Conservation (phyloP, 78 protist genomes). For the Creolimax fragrantissima region DNA sequence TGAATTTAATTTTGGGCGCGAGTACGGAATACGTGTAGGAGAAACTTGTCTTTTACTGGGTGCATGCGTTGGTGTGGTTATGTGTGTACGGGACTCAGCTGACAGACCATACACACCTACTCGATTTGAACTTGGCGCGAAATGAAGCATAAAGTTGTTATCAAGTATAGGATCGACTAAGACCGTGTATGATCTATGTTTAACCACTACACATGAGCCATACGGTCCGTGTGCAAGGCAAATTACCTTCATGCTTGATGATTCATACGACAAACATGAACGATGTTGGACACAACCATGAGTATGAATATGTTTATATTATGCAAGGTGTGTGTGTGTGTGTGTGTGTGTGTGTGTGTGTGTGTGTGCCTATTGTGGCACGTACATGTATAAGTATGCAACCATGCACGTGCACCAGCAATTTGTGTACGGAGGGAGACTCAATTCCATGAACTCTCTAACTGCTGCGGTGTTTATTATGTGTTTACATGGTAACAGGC, state of each 20-base stretch:
- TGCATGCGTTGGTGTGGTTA: neutral
- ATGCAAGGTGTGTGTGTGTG: no score
- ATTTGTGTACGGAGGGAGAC: no score
- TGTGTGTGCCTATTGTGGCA: no score
- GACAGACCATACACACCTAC: neutral
- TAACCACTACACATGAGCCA: neutral
- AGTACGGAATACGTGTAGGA: no score
- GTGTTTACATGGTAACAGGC: no score
- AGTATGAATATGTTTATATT: neutral
- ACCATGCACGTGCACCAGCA: no score
- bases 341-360: no score
- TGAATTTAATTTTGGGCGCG: neutral
- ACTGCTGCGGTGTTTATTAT: no score
- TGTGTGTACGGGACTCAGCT: neutral
- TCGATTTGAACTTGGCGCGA: neutral
- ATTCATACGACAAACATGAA: neutral
- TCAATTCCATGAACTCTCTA: no score
- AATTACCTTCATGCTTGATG: neutral
- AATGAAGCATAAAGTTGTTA: neutral
- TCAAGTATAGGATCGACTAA: neutral
- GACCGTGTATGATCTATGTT: neutral
- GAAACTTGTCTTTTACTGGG: neutral
- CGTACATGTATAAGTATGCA: no score
- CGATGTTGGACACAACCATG: neutral
- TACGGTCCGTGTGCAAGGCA: neutral